phyloP scores from a whole-genome alignment of 495 filamentous ascomycete genomes.

The Neurospora terricola region DNA sequence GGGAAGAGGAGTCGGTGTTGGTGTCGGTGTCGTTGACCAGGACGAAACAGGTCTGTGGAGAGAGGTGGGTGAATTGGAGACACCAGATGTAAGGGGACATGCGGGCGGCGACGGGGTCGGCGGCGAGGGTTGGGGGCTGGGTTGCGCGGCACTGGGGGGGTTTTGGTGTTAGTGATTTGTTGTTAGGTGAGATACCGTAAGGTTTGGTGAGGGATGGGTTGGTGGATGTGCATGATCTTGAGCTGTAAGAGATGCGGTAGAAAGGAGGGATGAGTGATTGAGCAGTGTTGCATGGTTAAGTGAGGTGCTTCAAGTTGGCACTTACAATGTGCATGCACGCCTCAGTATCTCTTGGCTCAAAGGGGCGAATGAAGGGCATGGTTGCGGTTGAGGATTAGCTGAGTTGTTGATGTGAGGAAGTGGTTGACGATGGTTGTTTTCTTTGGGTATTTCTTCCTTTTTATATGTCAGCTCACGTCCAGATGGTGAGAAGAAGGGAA shows the following conservation, averaged over 20 bases:
- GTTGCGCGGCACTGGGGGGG: constrained; percentile 28
- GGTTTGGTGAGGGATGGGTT: neutral
- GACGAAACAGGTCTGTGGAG: constrained; percentile 25
- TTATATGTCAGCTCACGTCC: neutral
- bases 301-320: neutral
- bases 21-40: constrained; percentile 30
- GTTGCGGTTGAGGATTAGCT: neutral
- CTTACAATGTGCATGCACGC: constrained; percentile 26
- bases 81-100: constrained; percentile 36
- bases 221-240: neutral
- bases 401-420: neutral
- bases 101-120: constrained; percentile 11
- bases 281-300: neutral
- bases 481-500: neutral
- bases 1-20: neutral
- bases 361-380: constrained; percentile 30
- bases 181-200: neutral
- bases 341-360: constrained; percentile 21
- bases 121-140: constrained; percentile 24
- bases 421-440: neutral
- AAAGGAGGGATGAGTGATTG: neutral
- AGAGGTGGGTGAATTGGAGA: constrained; percentile 32
- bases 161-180: neutral
- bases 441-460: neutral
- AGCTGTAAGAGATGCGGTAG: neutral